Percentiles rank a stretch among this genome's conserved stretches.
Conservation (phyloP, 371 early-diverging fungal genomes). For the Syncephalastrum monosporum region DNA sequence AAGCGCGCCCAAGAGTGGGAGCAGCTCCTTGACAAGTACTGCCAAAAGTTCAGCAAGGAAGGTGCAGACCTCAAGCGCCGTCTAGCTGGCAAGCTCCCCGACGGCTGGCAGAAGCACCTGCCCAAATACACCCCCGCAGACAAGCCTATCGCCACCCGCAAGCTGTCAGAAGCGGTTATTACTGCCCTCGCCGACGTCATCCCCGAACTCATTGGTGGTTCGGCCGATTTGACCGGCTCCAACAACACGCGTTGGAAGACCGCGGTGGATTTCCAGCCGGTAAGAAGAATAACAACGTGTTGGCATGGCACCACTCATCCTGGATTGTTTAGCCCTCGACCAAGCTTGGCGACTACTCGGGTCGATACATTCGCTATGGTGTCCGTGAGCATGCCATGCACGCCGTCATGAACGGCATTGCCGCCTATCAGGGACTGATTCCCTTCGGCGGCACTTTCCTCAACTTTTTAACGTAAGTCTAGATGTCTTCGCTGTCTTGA, state of each 20-base stretch:
- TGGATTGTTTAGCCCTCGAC: slow-evolving; percentile 43
- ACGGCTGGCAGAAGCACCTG: slow-evolving; percentile 68
- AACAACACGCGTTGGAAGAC: slow-evolving; percentile 95
- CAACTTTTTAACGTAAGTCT: slow-evolving; percentile 78
- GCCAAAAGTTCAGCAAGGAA: slow-evolving; percentile 60
- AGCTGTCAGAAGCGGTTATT: slow-evolving; percentile 82
- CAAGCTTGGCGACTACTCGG: slow-evolving; percentile 75
- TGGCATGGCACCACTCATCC: too few species aligned
- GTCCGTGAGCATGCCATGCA: slow-evolving; percentile 99
- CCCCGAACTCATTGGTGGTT: slow-evolving; percentile 96
- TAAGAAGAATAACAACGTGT: slow-evolving; percentile 16
- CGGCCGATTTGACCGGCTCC: slow-evolving; percentile 98
- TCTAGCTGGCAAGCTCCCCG: slow-evolving; percentile 70
- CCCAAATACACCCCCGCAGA: slow-evolving; percentile 83
- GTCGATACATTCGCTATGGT: slow-evolving; percentile 96
- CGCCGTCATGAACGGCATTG: slow-evolving; percentile 94
- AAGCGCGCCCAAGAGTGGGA: slow-evolving; percentile 77
- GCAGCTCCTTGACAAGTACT: slow-evolving; percentile 64
- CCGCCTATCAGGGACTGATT: slow-evolving; percentile 87
- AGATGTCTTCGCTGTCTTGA: background rate
- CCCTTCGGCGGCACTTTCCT: slow-evolving; percentile 97
- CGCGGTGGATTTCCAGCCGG: slow-evolving; percentile 91
- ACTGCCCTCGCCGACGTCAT: slow-evolving; percentile 77
- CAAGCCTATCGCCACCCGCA: slow-evolving; percentile 88
- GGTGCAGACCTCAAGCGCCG: slow-evolving; percentile 82